Base-by-base conservation (phyloP, 1,139 yeast species). In the Suhomyces bokatorum region DNA sequence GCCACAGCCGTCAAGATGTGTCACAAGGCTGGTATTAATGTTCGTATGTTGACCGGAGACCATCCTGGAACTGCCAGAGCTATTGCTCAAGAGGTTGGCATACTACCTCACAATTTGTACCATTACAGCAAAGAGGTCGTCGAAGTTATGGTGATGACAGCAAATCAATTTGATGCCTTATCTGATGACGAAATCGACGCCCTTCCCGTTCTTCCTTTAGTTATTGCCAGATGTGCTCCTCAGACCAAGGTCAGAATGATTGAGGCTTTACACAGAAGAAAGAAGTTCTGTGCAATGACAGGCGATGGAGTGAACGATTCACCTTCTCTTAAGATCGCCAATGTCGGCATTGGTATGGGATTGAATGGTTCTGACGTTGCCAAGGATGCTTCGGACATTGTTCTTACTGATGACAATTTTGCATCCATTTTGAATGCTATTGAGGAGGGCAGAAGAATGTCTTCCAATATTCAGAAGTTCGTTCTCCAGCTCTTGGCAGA, bases 361-460 rank as follows among this genome's bases (percentile, higher is more conserved):
- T 59, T 70, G 48, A 69, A 69, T 47, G 75, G 75, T 4, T 77
- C 83, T 1, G 84, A 79, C 58, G 84, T 79, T 37, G 84, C 84
- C 13, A 75, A 79, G 50, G 73, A 78, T 46, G 83, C 84, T 1
- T 74, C 81, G 9, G 84, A 79, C 57, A 74, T 79, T 66, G 81
- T 79, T 17, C 64, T 79, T 49, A 69, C 74, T 4, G 75, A 62
- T 66, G 78, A 77, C 53, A 77, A 77, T 52, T 77, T 77, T 60
- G 74, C 79, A 8, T 72, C 80, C 28, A 76, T 77, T 51, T 75
- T 76, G 56, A 69, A 73, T 51, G 81, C 81, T 8, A 69, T 75
- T 38, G 79, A 73, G 53, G 80, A 75, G 52, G 80, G 80, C 8
- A 66, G 80, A 47, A 61, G 78, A 42, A 75, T 75, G 67, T 69